These are phyloP conservation scores for Cystobasidium onofrii DNA, from an alignment of 768 basidiomycete genomes.

Conservation along the genomic window DNA sequence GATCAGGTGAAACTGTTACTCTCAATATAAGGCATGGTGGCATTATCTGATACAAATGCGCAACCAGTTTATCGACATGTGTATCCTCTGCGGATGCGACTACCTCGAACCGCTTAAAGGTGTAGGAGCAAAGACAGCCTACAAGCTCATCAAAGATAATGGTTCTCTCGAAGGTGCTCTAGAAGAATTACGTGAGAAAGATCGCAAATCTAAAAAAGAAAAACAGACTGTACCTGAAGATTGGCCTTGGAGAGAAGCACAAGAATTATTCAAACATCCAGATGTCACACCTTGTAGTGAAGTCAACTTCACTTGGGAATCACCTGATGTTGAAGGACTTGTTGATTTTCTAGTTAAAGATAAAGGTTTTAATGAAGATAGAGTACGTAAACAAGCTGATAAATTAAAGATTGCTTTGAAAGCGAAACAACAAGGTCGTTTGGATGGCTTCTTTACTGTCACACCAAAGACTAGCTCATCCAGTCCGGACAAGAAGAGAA, in stretches of 20 bases:
- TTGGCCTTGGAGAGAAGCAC: slow-evolving; percentile 96
- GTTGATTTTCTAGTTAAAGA: slow-evolving; percentile 86
- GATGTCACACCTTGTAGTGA: slow-evolving; percentile 80
- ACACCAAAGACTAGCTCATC: slow-evolving; percentile 31
- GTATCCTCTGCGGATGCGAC: slow-evolving; percentile 92
- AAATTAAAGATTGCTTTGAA: slow-evolving; percentile 78
- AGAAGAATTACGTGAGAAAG: slow-evolving; percentile 53
- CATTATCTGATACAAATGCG: background rate
- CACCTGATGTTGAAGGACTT: slow-evolving; percentile 83
- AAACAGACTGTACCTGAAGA: slow-evolving; percentile 76
- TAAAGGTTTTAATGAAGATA: slow-evolving; percentile 97
- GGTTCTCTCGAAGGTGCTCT: slow-evolving; percentile 64
- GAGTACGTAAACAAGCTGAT: slow-evolving; percentile 88
- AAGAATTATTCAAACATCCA: slow-evolving; percentile 77
- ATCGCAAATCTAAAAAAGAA: slow-evolving; percentile 58
- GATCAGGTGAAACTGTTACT: slow-evolving; percentile 55
- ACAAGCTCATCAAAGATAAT: slow-evolving; percentile 81
- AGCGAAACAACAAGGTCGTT: slow-evolving; percentile 87
- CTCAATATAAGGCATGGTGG: background rate
- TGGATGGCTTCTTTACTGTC: slow-evolving; percentile 85
- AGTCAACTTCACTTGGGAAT: slow-evolving; percentile 86
- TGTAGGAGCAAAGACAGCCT: slow-evolving; percentile 85
- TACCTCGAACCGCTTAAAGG: slow-evolving; percentile 99
- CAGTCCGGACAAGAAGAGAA: slow-evolving; percentile 32
- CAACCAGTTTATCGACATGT: slow-evolving; percentile 82